Conservation (phyloP, 2,329 filamentous ascomycete genomes). For the Colletotrichum sp. region DNA sequence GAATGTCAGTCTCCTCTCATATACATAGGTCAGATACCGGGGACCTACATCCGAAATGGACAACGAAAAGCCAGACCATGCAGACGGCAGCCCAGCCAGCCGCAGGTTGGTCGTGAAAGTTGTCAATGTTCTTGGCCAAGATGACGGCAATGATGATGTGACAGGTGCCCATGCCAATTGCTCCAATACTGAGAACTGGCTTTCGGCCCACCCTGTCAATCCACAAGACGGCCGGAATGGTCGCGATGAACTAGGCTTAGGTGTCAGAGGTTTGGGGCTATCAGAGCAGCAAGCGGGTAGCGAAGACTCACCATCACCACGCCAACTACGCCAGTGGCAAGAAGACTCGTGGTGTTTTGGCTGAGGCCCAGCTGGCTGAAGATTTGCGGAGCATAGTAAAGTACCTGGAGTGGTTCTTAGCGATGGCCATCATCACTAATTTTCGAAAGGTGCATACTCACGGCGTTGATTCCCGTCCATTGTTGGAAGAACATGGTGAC, state of each 20-base stretch:
- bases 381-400: conserved; percentile 75
- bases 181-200: conserved; percentile 66
- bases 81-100: conserved; percentile 71
- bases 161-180: conserved; percentile 70
- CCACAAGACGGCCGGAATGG: conserved; percentile 69
- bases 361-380: conserved; percentile 69
- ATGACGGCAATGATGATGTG: conserved; percentile 77
- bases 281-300: not conserved
- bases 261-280: not conserved
- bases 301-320: conserved; percentile 67
- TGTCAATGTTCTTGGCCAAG: conserved; percentile 64
- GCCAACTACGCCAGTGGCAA: conserved; percentile 75
- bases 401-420: conserved; percentile 17
- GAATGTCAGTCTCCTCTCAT: not conserved
- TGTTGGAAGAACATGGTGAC: conserved; percentile 51
- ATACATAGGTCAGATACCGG: accelerated
- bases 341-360: conserved; percentile 55
- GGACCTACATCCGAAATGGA: conserved; percentile 67
- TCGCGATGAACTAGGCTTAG: conserved; percentile 39
- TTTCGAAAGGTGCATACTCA: conserved; percentile 27
- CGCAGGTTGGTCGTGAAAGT: conserved; percentile 56
- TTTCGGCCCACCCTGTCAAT: conserved; percentile 70
- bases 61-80: conserved; percentile 78
- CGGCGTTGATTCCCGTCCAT: conserved; percentile 56
- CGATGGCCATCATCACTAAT: accelerated